Conservation (phyloP, 495 filamentous ascomycete species). For the Aspergillus avenaceus region DNA sequence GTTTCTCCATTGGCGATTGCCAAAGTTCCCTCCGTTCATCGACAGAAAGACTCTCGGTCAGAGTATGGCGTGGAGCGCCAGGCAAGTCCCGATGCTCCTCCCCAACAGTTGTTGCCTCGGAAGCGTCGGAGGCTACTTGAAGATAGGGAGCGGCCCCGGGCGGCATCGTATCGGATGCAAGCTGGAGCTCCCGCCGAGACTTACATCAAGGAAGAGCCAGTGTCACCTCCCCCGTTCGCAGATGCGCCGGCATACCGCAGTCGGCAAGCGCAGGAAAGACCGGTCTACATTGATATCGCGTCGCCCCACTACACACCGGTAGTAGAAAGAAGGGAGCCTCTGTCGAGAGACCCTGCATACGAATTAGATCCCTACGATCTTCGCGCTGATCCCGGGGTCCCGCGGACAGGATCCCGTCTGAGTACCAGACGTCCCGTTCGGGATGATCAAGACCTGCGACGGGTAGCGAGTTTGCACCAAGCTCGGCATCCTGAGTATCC, state of each 20-base stretch:
- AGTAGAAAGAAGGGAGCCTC: constrained; percentile 33
- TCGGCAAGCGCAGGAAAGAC: constrained; percentile 45
- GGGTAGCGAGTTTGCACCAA: constrained; percentile 56
- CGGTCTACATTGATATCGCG: constrained; percentile 45
- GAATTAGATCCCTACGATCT: constrained; percentile 36
- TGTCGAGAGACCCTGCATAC: constrained; percentile 27
- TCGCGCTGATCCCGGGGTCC: constrained; percentile 31
- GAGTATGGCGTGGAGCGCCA: constrained; percentile 23
- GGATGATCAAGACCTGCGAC: constrained; percentile 54
- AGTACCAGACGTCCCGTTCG: constrained; percentile 37
- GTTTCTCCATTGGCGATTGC: constrained; percentile 71
- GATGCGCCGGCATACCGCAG: constrained; percentile 39
- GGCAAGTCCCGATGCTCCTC: constrained; percentile 35
- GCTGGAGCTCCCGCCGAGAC: constrained; percentile 40
- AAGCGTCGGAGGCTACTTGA: constrained; percentile 47
- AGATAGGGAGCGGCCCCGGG: constrained; percentile 25
- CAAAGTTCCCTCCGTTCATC: constrained; percentile 50
- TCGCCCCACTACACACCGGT: constrained; percentile 42
- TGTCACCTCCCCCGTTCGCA: constrained; percentile 71
- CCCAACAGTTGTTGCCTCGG: constrained; percentile 34
- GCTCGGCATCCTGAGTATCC: constrained; percentile 47
- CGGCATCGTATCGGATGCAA: constrained; percentile 25
- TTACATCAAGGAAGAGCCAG: constrained; percentile 82
- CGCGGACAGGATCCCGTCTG: constrained; percentile 40
- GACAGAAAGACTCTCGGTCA: constrained; percentile 21